Evolutionary conservation across 352 stramenopile genomes (phyloP).

Genomic region (Pythium oligandrum): DNA sequence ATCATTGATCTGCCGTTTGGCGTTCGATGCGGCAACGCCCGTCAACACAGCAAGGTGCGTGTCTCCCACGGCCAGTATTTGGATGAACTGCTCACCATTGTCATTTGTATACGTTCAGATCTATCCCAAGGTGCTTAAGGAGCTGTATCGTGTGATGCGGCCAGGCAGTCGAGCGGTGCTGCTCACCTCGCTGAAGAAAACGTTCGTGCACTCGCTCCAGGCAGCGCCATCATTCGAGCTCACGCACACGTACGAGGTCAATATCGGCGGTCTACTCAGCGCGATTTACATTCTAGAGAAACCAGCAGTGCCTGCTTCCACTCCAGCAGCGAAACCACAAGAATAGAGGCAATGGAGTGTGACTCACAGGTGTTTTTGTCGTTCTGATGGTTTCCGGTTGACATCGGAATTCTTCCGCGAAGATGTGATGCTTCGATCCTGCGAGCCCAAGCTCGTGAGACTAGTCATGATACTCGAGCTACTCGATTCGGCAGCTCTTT

Average conservation of each 20-base stretch:
- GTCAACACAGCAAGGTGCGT: conserved; percentile 58
- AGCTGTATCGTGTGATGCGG: conserved; percentile 59
- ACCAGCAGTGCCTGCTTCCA: background rate
- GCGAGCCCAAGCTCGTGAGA: too few relatives aligned
- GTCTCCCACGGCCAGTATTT: background rate
- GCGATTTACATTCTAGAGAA: conserved; percentile 59
- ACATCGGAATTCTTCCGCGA: too few relatives aligned
- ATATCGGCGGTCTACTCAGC: conserved; percentile 61
- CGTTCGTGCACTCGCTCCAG: conserved; percentile 50
- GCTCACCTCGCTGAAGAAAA: conserved; percentile 79
- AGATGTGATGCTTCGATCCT: too few relatives aligned
- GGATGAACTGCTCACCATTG: background rate
- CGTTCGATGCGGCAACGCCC: conserved; percentile 64
- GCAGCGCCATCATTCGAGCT: conserved; percentile 30
- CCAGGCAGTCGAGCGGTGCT: conserved; percentile 52
- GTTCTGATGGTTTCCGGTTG: too few relatives aligned
- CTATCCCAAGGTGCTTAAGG: conserved; percentile 72
- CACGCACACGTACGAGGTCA: conserved; percentile 52
- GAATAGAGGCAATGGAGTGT: conserved; percentile 7
- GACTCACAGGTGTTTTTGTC: background rate
- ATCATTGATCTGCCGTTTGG: conserved; percentile 82
- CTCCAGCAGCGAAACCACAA: background rate
- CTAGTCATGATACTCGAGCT: too few relatives aligned
- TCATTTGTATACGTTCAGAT: conserved; percentile 22
- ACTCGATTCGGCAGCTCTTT: too few relatives aligned